phyloP scores from a whole-genome alignment of 257 asterid genomes.

The Capsicum baccatum region DNA sequence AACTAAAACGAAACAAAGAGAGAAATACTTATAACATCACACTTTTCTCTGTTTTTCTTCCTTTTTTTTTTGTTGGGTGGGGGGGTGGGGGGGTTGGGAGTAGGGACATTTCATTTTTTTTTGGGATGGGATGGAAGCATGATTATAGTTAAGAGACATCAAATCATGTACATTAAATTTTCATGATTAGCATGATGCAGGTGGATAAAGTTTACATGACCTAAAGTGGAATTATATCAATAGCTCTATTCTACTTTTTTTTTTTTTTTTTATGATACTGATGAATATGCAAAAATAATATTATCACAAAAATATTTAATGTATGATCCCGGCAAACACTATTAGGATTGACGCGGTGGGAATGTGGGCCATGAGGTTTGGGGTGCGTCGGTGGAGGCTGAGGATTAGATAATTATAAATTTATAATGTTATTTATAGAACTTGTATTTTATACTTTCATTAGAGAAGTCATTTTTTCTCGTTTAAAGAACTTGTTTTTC shows the following conservation, averaged over 20 bases:
- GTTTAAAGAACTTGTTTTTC: neutral
- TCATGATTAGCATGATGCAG: constrained; percentile 22
- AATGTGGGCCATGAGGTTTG: neutral
- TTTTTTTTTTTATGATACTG: too few species aligned
- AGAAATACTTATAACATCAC: neutral
- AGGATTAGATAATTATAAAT: too few species aligned
- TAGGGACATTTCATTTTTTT: neutral
- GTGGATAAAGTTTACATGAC: constrained; percentile 25
- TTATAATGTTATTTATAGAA: neutral
- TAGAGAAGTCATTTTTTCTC: neutral
- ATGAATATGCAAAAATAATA: too few species aligned
- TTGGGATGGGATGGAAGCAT: constrained; percentile 14
- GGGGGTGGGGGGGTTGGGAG: neutral
- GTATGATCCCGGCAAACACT: neutral
- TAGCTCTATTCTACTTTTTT: neutral
- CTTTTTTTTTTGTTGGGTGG: too few species aligned
- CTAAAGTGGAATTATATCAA: neutral
- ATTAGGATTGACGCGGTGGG: neutral
- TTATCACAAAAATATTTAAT: neutral
- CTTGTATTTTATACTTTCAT: neutral
- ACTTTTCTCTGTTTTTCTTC: neutral
- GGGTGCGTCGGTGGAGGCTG: neutral
- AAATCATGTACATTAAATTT: neutral
- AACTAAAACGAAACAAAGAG: too few species aligned
- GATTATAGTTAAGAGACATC: constrained; percentile 7